phyloP scores from a whole-genome alignment of 2,329 filamentous ascomycete genomes.

The Monilinia polystroma region DNA sequence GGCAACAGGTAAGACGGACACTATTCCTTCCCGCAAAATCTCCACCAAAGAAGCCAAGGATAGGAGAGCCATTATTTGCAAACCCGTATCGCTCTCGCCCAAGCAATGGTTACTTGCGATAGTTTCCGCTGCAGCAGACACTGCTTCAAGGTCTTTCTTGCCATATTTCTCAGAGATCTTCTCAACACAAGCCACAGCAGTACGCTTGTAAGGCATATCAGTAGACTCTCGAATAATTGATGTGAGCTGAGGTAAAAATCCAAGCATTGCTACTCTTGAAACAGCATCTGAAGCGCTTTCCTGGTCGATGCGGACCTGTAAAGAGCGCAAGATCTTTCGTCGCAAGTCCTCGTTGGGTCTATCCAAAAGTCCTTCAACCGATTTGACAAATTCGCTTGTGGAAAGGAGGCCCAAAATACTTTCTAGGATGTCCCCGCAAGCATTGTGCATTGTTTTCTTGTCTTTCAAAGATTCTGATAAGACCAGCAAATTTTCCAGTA shows the following conservation, averaged over 20 bases:
- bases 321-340: constrained; percentile 74
- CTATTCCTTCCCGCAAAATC: constrained; percentile 80
- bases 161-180: constrained; percentile 94
- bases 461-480: constrained; percentile 64
- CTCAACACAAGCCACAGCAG: constrained; percentile 85
- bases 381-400: constrained; percentile 84
- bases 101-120: constrained; percentile 77
- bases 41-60: constrained; percentile 88
- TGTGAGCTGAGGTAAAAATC: constrained; percentile 77
- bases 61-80: constrained; percentile 80
- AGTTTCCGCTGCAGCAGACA: constrained; percentile 71
- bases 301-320: constrained; percentile 75
- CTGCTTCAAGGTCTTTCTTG: constrained; percentile 79
- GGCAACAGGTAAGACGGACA: constrained; percentile 76
- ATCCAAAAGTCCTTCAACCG: constrained; percentile 77
- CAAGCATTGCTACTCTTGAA: constrained; percentile 69
- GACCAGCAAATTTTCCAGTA: constrained; percentile 63
- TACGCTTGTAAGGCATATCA: constrained; percentile 76
- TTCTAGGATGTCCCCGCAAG: constrained; percentile 69
- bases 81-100: constrained; percentile 66
- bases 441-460: constrained; percentile 54
- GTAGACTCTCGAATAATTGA: constrained; percentile 70
- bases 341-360: constrained; percentile 72
- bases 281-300: constrained; percentile 67
- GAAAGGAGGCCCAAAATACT: constrained; percentile 82